These are phyloP conservation scores for Penicillium sp. DNA, from an alignment of 2,329 filamentous ascomycete species.

Conservation along the genomic window DNA sequence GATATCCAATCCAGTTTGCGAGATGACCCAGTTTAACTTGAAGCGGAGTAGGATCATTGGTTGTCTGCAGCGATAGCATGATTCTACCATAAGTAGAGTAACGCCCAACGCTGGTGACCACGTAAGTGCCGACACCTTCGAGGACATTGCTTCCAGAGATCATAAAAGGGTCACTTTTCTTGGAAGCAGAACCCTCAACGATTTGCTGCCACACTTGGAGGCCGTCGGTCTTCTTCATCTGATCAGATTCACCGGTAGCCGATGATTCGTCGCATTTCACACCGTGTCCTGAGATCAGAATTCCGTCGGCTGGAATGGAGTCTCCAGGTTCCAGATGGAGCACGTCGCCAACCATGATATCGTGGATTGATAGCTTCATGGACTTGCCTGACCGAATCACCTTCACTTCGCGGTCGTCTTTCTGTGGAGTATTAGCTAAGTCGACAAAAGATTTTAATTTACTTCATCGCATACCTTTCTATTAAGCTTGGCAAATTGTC, in stretches of 20 bases:
- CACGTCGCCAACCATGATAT: slow-evolving; percentile 71
- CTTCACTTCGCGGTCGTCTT: slow-evolving; percentile 68
- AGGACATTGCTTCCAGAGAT: slow-evolving; percentile 81
- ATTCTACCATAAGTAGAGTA: slow-evolving; percentile 78
- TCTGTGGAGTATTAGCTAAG: slow-evolving; percentile 46
- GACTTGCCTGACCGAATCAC: slow-evolving; percentile 69
- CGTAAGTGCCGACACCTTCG: slow-evolving; percentile 74
- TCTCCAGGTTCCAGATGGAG: slow-evolving; percentile 72
- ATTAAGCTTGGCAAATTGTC: slow-evolving; percentile 68
- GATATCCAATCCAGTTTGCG: slow-evolving; percentile 76
- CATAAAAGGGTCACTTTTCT: slow-evolving; percentile 70
- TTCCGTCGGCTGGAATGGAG: slow-evolving; percentile 70
- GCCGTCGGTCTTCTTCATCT: slow-evolving; percentile 68
- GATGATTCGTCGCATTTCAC: slow-evolving; percentile 75
- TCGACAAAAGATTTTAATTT: slow-evolving; percentile 1
- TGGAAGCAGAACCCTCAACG: slow-evolving; percentile 55
- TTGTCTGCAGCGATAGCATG: slow-evolving; percentile 72
- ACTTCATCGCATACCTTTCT: slow-evolving; percentile 41
- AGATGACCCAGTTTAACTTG: slow-evolving; percentile 76
- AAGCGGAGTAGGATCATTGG: slow-evolving; percentile 75
- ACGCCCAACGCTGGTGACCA: slow-evolving; percentile 73
- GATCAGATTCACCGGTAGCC: slow-evolving; percentile 73
- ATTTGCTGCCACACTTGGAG: slow-evolving; percentile 64
- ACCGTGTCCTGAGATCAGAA: slow-evolving; percentile 68
- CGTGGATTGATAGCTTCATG: slow-evolving; percentile 66